Evolutionary conservation across 345 rosid genomes (phyloP), one percentile per base, ranked within the genome.

Genomic region (Lenwebbia sp.): DNA sequence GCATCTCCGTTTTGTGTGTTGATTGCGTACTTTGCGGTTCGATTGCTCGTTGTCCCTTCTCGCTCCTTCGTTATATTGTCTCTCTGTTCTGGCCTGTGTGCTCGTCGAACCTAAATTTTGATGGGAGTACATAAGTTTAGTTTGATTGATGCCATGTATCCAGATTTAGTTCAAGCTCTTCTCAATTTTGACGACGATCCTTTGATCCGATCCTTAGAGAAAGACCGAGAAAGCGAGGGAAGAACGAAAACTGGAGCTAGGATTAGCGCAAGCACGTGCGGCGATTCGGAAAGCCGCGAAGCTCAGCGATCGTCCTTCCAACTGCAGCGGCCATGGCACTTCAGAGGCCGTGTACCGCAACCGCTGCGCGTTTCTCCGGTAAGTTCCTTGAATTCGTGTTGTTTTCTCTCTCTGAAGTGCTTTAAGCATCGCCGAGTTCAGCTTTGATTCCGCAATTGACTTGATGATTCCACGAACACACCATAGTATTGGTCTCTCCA

Each of bases 261-360:
- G 94, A 91, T 90, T 95, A 3, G 93, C 92, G 12, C 86, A 90
- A 86, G 96, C 98, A 11, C 93, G 98, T 82, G 94, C 93, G 54
- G 91, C 94, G 28, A 96, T 96, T 58, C 90, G 76, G 1, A 85
- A 84, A 58, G 98, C 94, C n/a, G 89, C 90, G 58, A 83, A 85
- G 3, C 52, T 84, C 50, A 89, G 86, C n/a, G 88, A 88, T 84
- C n/a, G 50, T 83, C 75, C 90, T 14, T 83, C 88, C 70, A 88
- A 87, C 84, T 7, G 82, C 83, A 86, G 82, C 44, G 44, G 83
- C 85, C 86, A 78, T 54, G 85, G 49, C 84, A 54, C 84, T 30
- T 70, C 56, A 25, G 76, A 70, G 37, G 86, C 85, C 50, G 40
- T 93, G 85, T 97, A 96, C 82, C 95, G 84, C 76, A 97, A 97